Conservation (phyloP, 148 eudicot species). For the Pouteria glomerata region DNA sequence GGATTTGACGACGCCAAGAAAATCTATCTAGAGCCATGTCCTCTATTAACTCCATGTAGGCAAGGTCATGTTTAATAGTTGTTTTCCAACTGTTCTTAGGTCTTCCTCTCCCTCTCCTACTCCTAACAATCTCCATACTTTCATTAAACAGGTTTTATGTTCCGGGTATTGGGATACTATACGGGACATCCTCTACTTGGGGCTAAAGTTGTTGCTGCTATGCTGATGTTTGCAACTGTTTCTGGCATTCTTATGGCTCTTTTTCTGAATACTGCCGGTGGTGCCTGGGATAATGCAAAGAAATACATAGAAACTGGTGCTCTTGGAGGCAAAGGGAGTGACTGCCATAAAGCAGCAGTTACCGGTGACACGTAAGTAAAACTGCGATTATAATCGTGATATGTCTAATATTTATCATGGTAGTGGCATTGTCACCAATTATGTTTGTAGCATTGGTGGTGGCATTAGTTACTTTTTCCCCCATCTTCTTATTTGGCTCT, state of each 20-base stretch:
- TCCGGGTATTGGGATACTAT: constrained; percentile 80
- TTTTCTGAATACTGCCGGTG: constrained; percentile 98
- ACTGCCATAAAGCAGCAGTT: constrained; percentile 89
- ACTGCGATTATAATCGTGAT: not conserved
- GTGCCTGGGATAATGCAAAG: constrained; percentile 99
- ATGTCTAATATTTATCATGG: too few species aligned
- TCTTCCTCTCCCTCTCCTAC: too few species aligned
- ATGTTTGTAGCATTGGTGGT: too few species aligned
- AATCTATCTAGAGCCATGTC: too few species aligned
- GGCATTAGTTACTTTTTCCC: too few species aligned
- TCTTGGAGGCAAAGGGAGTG: constrained; percentile 99
- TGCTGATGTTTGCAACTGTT: constrained; percentile 98
- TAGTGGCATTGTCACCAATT: too few species aligned
- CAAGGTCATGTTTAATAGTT: too few species aligned
- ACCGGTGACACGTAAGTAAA: constrained; percentile 98
- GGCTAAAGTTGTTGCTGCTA: constrained; percentile 93
- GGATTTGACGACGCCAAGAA: too few species aligned
- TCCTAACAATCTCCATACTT: too few species aligned
- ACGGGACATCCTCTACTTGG: constrained; percentile 91
- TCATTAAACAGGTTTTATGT: constrained; percentile 53
- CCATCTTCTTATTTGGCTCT: too few species aligned
- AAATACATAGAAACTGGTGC: constrained; percentile 98
- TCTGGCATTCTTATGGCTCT: constrained; percentile 99
- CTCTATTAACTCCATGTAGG: too few species aligned
- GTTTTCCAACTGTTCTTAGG: too few species aligned